Percentiles rank a stretch among this genome's conserved stretches.
phyloP scores from a whole-genome alignment of 2,329 filamentous ascomycete genomes.

The Ilyonectria robusta region DNA sequence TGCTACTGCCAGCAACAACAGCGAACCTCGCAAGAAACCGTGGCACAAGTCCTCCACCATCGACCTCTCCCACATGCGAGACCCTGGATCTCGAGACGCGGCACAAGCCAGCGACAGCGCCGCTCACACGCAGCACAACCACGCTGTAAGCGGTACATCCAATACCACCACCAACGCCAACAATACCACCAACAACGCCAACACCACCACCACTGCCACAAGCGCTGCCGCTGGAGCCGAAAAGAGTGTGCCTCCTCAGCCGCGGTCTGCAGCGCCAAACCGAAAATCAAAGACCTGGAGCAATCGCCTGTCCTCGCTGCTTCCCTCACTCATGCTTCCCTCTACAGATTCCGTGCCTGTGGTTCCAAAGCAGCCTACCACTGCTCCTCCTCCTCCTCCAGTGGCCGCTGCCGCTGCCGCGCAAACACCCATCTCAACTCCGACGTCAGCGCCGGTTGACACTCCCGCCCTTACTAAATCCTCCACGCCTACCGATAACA shows the following conservation, averaged over 20 bases:
- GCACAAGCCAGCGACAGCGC: conserved; percentile 37
- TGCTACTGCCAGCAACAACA: conserved; percentile 9
- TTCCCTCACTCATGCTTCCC: conserved; percentile 56
- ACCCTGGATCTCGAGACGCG: conserved; percentile 32
- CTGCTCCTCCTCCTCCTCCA: conserved; percentile 41
- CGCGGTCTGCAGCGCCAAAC: conserved; percentile 35
- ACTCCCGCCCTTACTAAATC: conserved; percentile 44
- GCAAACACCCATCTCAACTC: conserved; percentile 32
- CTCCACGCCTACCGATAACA: conserved; percentile 46
- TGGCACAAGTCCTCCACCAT: conserved; percentile 44
- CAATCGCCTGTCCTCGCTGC: conserved; percentile 53
- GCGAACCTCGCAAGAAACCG: conserved; percentile 41
- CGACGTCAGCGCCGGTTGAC: conserved; percentile 30
- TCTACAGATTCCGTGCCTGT: conserved; percentile 48
- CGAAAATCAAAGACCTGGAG: conserved; percentile 56
- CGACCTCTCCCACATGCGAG: conserved; percentile 43
- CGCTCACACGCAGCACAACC: conserved; percentile 27
- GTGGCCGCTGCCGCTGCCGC: conserved; percentile 30
- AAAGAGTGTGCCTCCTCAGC: conserved; percentile 40
- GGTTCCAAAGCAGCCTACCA: conserved; percentile 40
- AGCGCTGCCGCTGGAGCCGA: conserved; percentile 19
- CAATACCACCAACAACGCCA: conserved; percentile 22
- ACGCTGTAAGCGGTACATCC: not conserved
- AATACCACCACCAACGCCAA: conserved; percentile 15
- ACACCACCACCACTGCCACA: conserved; percentile 19